These are phyloP conservation scores for Waltergamsia citrina DNA, from an alignment of 2,329 filamentous ascomycete genomes.

Conservation along the genomic window DNA sequence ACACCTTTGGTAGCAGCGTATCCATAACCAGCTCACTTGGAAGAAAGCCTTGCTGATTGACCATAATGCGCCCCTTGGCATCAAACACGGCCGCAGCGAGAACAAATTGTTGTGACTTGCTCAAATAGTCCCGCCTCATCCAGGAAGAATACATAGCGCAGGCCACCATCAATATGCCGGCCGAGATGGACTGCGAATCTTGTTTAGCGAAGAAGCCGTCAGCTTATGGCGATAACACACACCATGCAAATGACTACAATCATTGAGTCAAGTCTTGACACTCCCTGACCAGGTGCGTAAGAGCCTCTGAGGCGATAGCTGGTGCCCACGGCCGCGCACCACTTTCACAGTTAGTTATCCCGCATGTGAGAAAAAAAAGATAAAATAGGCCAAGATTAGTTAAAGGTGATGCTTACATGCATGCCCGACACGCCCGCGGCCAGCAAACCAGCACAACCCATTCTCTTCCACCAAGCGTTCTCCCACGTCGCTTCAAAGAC, in stretches of 20 bases:
- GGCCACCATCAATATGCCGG: conserved; percentile 46
- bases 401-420: no score
- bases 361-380: no score
- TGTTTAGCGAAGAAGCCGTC: no score
- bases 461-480: conserved; percentile 67
- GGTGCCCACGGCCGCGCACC: conserved; percentile 67
- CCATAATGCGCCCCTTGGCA: conserved; percentile 53
- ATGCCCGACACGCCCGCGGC: conserved; percentile 72
- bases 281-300: conserved; percentile 19
- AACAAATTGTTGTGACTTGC: conserved; percentile 51
- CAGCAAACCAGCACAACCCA: conserved; percentile 56
- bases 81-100: conserved; percentile 59
- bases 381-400: no score
- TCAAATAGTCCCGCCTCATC: conserved; percentile 41
- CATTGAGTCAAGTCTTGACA: conserved; percentile 55
- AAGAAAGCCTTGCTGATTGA: conserved; percentile 59
- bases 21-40: conserved; percentile 72
- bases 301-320: conserved; percentile 53
- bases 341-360: no score
- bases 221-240: conserved; percentile 18
- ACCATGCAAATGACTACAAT: conserved; percentile 67
- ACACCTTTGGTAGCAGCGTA: conserved; percentile 58
- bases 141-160: conserved; percentile 45
- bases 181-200: no score
- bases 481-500: conserved; percentile 68